These are phyloP conservation scores for Geotrichum candidum DNA, from an alignment of 1,139 yeast species.

Conservation along the genomic window DNA sequence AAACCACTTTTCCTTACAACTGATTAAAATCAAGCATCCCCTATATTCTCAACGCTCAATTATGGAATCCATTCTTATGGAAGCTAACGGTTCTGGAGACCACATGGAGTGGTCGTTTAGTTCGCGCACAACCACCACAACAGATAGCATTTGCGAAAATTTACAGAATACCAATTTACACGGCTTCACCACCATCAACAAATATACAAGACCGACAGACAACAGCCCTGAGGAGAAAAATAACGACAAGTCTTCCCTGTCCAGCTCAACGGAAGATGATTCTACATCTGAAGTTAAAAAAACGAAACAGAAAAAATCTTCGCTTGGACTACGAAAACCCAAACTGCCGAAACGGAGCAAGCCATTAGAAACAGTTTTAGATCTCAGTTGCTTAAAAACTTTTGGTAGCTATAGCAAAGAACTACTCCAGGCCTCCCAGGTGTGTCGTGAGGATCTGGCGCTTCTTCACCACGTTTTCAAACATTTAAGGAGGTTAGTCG, in stretches of 20 bases:
- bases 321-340: conserved; percentile 21
- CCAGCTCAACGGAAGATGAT: not conserved
- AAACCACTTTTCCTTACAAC: not conserved
- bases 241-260: not conserved
- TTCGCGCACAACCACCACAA: not conserved
- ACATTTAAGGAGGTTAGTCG: conserved; percentile 36
- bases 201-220: not conserved
- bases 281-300: not conserved
- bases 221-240: not conserved
- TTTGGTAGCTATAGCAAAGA: not conserved
- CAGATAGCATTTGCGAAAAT: not conserved
- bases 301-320: not conserved
- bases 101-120: not conserved
- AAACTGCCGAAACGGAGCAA: conserved; percentile 23
- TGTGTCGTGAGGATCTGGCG: conserved; percentile 24
- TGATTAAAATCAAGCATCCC: not conserved
- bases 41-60: not conserved
- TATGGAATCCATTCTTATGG: not conserved
- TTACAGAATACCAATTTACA: not conserved
- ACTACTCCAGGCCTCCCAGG: not conserved
- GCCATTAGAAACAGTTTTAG: conserved; percentile 6
- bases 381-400: conserved; percentile 4
- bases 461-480: conserved; percentile 31
- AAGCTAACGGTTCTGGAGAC: not conserved
- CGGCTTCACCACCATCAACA: not conserved